Conservation (phyloP, 495 filamentous ascomycete genomes). For the Penicillium paradoxum region DNA sequence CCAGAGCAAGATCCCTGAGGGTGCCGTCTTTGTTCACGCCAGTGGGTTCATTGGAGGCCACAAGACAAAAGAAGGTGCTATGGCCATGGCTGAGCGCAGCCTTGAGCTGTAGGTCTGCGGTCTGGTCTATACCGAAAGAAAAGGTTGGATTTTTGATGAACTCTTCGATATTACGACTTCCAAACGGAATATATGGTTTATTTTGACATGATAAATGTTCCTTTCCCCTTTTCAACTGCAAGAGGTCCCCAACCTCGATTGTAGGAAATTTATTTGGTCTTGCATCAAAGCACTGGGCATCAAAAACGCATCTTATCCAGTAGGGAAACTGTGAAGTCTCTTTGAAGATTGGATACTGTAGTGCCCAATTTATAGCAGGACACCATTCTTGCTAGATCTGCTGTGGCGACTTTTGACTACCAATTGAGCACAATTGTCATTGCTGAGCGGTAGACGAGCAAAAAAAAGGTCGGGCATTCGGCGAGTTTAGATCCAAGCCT, state of each 20-base stretch:
- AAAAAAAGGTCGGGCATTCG: not conserved
- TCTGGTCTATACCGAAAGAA: slow-evolving; percentile 1
- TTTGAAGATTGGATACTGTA: not conserved
- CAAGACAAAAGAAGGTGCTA: slow-evolving; percentile 81
- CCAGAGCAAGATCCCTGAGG: slow-evolving; percentile 44
- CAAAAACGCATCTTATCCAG: not conserved
- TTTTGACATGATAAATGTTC: not conserved
- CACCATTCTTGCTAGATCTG: not conserved
- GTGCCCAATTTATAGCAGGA: not conserved
- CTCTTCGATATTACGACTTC: slow-evolving; percentile 3
- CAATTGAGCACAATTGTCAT: not conserved
- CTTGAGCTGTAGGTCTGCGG: slow-evolving; percentile 41
- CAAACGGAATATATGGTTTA: not conserved
- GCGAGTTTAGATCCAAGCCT: not conserved
- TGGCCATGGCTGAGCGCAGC: slow-evolving; percentile 78
- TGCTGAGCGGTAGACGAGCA: not conserved
- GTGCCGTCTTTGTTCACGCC: slow-evolving; percentile 89
- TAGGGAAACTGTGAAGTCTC: not conserved
- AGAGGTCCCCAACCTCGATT: not conserved
- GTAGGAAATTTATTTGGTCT: not conserved
- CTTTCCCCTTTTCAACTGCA: not conserved
- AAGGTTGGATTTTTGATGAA: slow-evolving; percentile 10
- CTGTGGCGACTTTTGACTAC: not conserved
- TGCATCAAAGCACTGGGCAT: not conserved
- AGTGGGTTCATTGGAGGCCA: slow-evolving; percentile 96